Conservation (phyloP, 129 eudicot genomes). For the Chrysanthemum makinoi region DNA sequence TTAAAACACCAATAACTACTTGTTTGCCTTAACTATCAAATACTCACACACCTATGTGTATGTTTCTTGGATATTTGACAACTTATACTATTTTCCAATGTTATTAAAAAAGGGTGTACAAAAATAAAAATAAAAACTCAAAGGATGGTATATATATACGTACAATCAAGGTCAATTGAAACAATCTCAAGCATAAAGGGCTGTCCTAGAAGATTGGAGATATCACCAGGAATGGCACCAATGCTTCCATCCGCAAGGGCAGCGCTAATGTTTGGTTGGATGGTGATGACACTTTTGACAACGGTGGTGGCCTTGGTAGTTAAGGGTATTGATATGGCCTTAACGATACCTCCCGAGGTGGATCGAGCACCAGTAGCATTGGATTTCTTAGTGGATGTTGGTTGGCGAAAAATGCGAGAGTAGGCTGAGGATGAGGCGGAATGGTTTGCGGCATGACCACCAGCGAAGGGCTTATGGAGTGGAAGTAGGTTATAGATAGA, state of each 20-base stretch:
- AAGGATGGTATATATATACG: background rate
- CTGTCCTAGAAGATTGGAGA: conserved; percentile 46
- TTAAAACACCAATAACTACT: too few relatives aligned
- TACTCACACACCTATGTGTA: too few relatives aligned
- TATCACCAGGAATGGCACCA: conserved; percentile 37
- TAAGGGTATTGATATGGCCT: conserved; percentile 27
- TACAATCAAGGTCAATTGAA: conserved; percentile 55
- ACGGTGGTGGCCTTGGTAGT: conserved; percentile 8
- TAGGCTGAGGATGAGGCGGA: conserved; percentile 29
- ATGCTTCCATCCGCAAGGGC: conserved; percentile 32
- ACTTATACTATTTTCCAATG: too few relatives aligned
- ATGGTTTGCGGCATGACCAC: conserved; percentile 21
- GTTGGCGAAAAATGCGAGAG: conserved; percentile 22
- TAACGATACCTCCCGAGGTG: conserved; percentile 19
- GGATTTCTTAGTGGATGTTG: conserved; percentile 20
- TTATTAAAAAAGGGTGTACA: background rate
- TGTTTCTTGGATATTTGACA: too few relatives aligned
- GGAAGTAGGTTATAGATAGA: conserved; percentile 26
- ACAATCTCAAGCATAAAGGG: conserved; percentile 49
- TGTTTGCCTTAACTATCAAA: too few relatives aligned
- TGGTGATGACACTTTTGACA: conserved; percentile 42
- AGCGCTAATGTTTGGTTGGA: conserved; percentile 39
- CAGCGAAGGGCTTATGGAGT: conserved; percentile 27
- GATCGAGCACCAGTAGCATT: conserved; percentile 17
- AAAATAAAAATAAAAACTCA: background rate